Conservation (phyloP, 805 yeast genomes). For the Lipomyces mesembrius region DNA sequence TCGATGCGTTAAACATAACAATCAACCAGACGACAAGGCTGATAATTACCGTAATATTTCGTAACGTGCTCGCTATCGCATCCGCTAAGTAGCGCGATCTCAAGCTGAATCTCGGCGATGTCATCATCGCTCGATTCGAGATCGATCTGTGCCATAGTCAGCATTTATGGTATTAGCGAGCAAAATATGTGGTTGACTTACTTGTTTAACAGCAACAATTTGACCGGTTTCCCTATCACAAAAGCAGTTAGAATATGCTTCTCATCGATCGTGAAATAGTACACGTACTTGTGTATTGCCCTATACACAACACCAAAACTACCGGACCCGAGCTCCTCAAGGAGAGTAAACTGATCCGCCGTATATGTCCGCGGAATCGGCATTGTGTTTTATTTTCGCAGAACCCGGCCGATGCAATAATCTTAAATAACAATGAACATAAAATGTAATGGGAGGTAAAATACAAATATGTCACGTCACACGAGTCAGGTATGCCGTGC, state of each 20-base stretch:
- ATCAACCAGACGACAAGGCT: background rate
- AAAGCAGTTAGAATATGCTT: conserved; percentile 8
- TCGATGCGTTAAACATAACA: background rate
- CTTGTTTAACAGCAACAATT: conserved; percentile 47
- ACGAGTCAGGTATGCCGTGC: background rate
- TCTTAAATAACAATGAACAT: background rate
- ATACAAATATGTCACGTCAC: background rate
- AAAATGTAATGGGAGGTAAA: background rate
- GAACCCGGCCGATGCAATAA: background rate
- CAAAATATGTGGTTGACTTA: conserved; percentile 3
- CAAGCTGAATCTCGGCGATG: conserved; percentile 72
- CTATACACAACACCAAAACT: conserved; percentile 78
- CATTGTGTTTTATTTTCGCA: background rate
- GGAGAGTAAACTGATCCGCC: conserved; percentile 54
- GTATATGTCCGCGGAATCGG: conserved; percentile 18
- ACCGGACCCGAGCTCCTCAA: conserved; percentile 70
- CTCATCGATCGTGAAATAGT: background rate
- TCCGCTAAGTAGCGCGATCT: conserved; percentile 68
- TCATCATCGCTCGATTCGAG: conserved; percentile 70
- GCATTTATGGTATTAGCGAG: background rate
- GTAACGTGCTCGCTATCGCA: conserved; percentile 69
- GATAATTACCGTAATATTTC: conserved; percentile 54
- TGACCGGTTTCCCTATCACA: conserved; percentile 41
- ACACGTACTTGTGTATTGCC: conserved; percentile 54
- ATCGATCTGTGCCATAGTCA: conserved; percentile 55